Evolutionary conservation across 306 rosid genomes (phyloP), one percentile per base, ranked within the genome.

Genomic region (Inga leiocalycina): DNA sequence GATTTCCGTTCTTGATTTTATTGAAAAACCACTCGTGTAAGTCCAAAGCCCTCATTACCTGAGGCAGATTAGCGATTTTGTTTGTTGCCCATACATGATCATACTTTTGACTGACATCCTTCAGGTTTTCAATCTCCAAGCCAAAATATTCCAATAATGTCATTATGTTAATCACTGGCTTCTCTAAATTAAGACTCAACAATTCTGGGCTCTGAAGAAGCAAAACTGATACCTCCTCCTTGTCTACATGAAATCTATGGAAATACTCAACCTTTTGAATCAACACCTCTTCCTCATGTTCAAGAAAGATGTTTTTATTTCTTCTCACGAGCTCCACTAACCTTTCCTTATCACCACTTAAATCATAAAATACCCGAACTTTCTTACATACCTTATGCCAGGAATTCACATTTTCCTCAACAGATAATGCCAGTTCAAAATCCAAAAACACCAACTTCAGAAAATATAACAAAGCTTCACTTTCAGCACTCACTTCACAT

Each of bases 341-440:
- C 76, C 67, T 81, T 57, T 87, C 89, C 61, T 84, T 88, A 77
- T 69, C 89, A 69, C 84, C 81, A 84, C 82, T 86, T 85, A 90
- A 85, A 82, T 90, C 85, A 44, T 90, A 93, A 87, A 94, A 89
- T 81, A 93, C 78, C 84, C 85, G 75, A 57, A 93, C 74, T 75
- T 89, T 93, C 84, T 86, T 87, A 82, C 97, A 93, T 44, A 86
- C 76, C 62, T 85, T 86, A 46, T 85, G 27, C 94, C 93, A 94
- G 75, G 82, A 81, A 77, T 87, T 90, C 81, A 84, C 89, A 90
- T 89, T 90, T 72, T 82, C 92, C 80, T 92, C 92, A 75, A 90
- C 84, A 70, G 35, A 86, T 35, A 77, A 87, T 19, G 35, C 92
- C 85, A 91, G 71, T 69, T 87, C 89, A 80, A 88, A 89, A 65